Percentiles rank a stretch among this genome's conserved stretches.
These are phyloP conservation scores for Sungouiella thailandica DNA, from an alignment of 805 yeast genomes.

Conservation along the genomic window DNA sequence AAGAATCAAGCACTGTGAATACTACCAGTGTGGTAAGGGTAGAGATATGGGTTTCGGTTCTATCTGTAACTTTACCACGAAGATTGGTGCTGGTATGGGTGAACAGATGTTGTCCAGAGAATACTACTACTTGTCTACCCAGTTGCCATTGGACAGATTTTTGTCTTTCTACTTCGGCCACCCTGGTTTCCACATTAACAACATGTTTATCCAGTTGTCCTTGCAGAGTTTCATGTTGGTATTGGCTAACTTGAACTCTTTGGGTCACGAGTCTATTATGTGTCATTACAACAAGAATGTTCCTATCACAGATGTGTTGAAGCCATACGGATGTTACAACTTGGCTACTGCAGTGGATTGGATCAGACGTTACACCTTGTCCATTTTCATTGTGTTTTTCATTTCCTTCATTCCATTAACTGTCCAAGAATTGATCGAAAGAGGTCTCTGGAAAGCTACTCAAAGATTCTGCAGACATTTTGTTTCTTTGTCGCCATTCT, in stretches of 20 bases:
- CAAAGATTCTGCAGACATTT: constrained; percentile 63
- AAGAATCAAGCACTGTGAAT: constrained; percentile 78
- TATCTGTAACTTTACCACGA: constrained; percentile 74
- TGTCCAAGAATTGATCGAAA: constrained; percentile 72
- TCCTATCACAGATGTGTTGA: constrained; percentile 57
- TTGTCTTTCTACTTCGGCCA: constrained; percentile 80
- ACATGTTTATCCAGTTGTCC: constrained; percentile 67
- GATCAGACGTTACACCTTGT: constrained; percentile 67
- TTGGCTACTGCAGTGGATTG: constrained; percentile 68
- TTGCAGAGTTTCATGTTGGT: constrained; percentile 52
- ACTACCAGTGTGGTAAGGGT: constrained; percentile 83
- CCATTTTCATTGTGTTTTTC: constrained; percentile 69
- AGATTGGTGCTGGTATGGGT: constrained; percentile 89
- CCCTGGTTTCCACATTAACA: constrained; percentile 81
- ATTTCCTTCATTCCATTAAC: constrained; percentile 71
- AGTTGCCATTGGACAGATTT: constrained; percentile 72
- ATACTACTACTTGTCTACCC: constrained; percentile 73
- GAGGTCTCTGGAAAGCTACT: constrained; percentile 68
- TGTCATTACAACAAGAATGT: constrained; percentile 56
- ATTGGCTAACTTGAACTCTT: constrained; percentile 55
- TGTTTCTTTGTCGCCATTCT: constrained; percentile 66
- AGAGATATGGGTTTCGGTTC: constrained; percentile 83
- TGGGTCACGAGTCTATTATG: constrained; percentile 55
- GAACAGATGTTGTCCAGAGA: constrained; percentile 82
- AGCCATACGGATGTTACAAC: constrained; percentile 68